Evolutionary conservation across 129 eudicot species (phyloP), one percentile per base, ranked within the genome.

Genomic region (Heracleum sosnowskyi): DNA sequence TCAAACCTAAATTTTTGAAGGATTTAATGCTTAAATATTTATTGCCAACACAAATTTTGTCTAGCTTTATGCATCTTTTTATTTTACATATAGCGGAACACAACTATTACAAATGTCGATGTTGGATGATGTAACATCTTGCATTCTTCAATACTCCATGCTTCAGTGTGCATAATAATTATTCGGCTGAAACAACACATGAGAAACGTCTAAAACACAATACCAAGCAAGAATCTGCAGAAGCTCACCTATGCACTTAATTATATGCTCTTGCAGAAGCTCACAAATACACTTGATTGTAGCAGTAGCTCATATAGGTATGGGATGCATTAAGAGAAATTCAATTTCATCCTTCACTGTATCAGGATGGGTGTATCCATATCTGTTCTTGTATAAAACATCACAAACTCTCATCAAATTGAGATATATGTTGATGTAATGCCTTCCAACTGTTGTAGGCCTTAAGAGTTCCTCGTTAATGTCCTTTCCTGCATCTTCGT

Each of bases 361-460:
- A 5, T 69, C 74, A 17, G 74, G 28, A 41, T 69, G 74, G 26
- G 74, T 69, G 46, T 69, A 69, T 69, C 31, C 74, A 36, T 69
- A n/a, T n/a, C n/a, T n/a, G n/a, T n/a, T n/a, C n/a, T n/a, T n/a
- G n/a, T n/a, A n/a, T n/a, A n/a, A n/a, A n/a, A n/a, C n/a, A n/a
- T n/a, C n/a, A n/a, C n/a, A n/a, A n/a, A n/a, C n/a, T n/a, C 74
- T 36, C 46, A 36, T 7, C 26, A 36, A 2, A 18, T 69, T 1
- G 4, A 69, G 46, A 69, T 0, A 69, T 35, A 20, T 69, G 10
- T 5, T 18, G 13, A 69, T 3, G 26, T 35, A 36, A 7, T 7
- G 74, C 3, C 40, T 18, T 36, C 12, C 40, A 16, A 69, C 74
- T 35, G 31, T 4, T 10, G 29, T 70, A 4, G 75, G 46, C 75